phyloP scores from a whole-genome alignment of 306 rosid genomes.

The Oxytropis ochrocephala region DNA sequence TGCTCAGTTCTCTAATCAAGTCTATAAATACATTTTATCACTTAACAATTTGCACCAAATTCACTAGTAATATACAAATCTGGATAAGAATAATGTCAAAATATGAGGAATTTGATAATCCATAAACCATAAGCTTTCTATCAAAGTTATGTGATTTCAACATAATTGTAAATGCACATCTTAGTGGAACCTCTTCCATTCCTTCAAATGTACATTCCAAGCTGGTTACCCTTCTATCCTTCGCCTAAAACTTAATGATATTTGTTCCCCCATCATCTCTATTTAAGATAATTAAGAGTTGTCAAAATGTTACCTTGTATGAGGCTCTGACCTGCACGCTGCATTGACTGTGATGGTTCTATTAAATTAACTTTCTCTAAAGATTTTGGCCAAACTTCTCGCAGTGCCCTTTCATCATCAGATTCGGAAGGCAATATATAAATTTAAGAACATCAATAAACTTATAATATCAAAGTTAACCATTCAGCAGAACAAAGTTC shows the following conservation, averaged over 20 bases:
- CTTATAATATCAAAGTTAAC: conserved; percentile 1
- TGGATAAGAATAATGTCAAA: background rate
- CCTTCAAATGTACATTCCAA: background rate
- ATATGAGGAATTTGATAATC: background rate
- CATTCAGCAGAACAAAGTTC: conserved; percentile 7
- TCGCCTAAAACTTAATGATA: background rate
- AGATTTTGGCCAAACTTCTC: conserved; percentile 85
- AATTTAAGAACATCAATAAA: background rate
- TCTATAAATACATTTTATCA: background rate
- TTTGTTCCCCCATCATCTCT: background rate
- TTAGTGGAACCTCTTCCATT: background rate
- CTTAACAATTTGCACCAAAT: background rate
- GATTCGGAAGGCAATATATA: conserved; percentile 16
- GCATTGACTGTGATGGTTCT: conserved; percentile 96
- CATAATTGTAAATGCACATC: background rate
- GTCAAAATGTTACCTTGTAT: conserved; percentile 54
- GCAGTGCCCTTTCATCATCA: conserved; percentile 70
- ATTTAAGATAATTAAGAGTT: conserved; percentile 3
- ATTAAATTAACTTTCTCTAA: conserved; percentile 68
- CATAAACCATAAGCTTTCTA: background rate
- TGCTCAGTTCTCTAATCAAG: background rate
- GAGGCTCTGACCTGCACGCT: conserved; percentile 77
- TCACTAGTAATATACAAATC: background rate
- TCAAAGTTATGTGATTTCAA: background rate
- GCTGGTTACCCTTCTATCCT: conserved; percentile 8